Evolutionary conservation across 345 rosid species (phyloP).

Genomic region (Eucalyptus sp.): DNA sequence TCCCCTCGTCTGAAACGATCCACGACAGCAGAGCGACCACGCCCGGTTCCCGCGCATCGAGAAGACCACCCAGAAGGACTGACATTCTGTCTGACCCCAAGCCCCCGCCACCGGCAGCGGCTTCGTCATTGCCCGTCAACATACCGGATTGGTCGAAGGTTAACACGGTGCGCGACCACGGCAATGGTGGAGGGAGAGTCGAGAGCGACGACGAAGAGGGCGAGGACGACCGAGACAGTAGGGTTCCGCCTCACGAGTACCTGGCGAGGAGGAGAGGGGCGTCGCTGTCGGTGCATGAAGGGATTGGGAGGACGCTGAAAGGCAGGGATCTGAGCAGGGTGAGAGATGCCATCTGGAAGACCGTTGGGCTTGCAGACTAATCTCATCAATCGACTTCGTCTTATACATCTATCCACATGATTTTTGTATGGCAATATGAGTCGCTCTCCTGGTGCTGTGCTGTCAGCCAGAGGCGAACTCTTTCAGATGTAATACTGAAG

Average conservation of each 20-base stretch:
- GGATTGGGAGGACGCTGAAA: slow-evolving; percentile 31
- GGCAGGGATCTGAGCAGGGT: slow-evolving; percentile 36
- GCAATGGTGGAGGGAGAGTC: background rate
- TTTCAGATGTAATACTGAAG: background rate
- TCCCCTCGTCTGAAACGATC: background rate
- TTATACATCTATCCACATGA: background rate
- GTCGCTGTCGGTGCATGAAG: slow-evolving; percentile 37
- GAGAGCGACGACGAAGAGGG: background rate
- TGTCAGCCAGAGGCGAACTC: background rate
- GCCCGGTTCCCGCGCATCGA: background rate
- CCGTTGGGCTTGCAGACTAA: slow-evolving; percentile 30
- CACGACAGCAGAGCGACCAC: background rate
- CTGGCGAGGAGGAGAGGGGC: slow-evolving; percentile 30
- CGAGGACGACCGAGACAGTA: background rate
- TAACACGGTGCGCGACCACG: background rate
- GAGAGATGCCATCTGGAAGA: slow-evolving; percentile 35
- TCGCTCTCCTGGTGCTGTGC: background rate
- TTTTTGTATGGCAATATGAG: background rate
- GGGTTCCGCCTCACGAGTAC: slow-evolving; percentile 33
- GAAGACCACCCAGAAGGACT: background rate
- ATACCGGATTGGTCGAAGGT: slow-evolving; percentile 5
- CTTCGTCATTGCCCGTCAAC: slow-evolving; percentile 4
- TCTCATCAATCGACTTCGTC: background rate
- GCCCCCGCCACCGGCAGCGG: background rate
- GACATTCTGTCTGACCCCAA: background rate